phyloP scores from a whole-genome alignment of 495 filamentous ascomycete genomes.

The Annulohypoxylon maeteangense region DNA sequence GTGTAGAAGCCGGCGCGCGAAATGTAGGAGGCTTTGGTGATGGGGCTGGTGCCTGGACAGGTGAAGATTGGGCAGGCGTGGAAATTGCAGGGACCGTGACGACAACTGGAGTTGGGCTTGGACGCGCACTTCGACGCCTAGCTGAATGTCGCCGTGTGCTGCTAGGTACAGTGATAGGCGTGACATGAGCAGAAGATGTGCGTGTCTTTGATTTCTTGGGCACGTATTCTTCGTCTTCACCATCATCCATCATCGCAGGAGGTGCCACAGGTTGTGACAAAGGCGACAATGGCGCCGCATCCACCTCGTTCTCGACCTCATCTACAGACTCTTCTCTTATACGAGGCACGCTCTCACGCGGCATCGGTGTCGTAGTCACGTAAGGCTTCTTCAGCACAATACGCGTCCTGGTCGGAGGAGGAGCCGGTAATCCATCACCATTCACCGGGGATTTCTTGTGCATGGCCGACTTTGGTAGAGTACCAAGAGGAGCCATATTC shows the following conservation, averaged over 20 bases:
- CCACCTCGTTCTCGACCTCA: conserved; percentile 3
- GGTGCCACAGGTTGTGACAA: conserved; percentile 32
- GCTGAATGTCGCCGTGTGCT: conserved; percentile 41
- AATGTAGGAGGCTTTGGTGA: conserved; percentile 13
- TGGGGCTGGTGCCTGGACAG: conserved; percentile 4
- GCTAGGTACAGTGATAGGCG: background rate
- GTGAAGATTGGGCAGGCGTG: conserved; percentile 3
- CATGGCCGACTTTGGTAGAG: conserved; percentile 63
- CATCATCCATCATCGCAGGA: conserved; percentile 28
- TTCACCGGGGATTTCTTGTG: conserved; percentile 52
- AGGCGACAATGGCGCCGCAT: conserved; percentile 32
- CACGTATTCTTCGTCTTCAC: conserved; percentile 41
- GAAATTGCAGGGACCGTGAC: background rate
- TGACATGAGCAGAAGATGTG: conserved; percentile 2
- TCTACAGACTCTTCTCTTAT: conserved; percentile 8
- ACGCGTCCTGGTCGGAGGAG: conserved; percentile 44
- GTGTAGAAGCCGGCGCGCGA: conserved; percentile 20
- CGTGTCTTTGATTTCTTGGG: conserved; percentile 44
- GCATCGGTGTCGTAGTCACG: conserved; percentile 16
- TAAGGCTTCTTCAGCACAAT: conserved; percentile 56
- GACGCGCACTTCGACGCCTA: conserved; percentile 37
- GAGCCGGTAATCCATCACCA: conserved; percentile 24
- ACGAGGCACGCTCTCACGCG: conserved; percentile 30
- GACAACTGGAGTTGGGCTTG: conserved; percentile 21
- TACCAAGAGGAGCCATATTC: conserved; percentile 76